phyloP scores from a whole-genome alignment of 1,139 yeast genomes.

The Blastobotrys serpentis region DNA sequence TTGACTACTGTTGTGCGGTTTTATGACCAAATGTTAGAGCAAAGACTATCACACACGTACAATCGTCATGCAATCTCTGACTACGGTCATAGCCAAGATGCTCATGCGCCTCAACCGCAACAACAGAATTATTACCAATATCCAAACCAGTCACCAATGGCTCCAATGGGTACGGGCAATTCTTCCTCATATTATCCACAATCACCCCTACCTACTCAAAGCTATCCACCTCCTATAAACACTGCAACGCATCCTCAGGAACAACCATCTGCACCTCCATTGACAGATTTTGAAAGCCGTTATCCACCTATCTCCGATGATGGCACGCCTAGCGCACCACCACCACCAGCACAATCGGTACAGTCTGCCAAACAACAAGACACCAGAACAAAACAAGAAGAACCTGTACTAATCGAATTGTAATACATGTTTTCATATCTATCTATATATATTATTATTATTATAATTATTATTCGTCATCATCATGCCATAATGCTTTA shows the following conservation, averaged over 20 bases:
- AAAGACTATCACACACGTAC: slow-evolving; percentile 54
- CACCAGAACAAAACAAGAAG: slow-evolving; percentile 11
- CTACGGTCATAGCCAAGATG: neutral
- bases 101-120: slow-evolving; percentile 9
- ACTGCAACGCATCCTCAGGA: slow-evolving; percentile 9
- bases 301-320: slow-evolving; percentile 11
- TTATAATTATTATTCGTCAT: neutral
- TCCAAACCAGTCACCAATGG: slow-evolving; percentile 1
- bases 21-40: slow-evolving; percentile 77
- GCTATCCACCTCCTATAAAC: slow-evolving; percentile 9
- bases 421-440: slow-evolving; percentile 16
- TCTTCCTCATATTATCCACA: slow-evolving; percentile 3
- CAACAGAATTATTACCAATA: slow-evolving; percentile 10
- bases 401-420: slow-evolving; percentile 34
- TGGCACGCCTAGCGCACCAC: slow-evolving; percentile 2
- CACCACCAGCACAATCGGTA: slow-evolving; percentile 10
- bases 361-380: slow-evolving; percentile 9
- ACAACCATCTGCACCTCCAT: slow-evolving; percentile 17
- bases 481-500: neutral
- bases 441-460: neutral
- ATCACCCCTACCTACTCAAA: neutral
- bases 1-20: slow-evolving; percentile 73
- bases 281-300: slow-evolving; percentile 2
- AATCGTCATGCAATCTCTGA: slow-evolving; percentile 29
- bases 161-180: neutral